Conservation (phyloP, 208 protist species). For the Leishmania tarentolae region DNA sequence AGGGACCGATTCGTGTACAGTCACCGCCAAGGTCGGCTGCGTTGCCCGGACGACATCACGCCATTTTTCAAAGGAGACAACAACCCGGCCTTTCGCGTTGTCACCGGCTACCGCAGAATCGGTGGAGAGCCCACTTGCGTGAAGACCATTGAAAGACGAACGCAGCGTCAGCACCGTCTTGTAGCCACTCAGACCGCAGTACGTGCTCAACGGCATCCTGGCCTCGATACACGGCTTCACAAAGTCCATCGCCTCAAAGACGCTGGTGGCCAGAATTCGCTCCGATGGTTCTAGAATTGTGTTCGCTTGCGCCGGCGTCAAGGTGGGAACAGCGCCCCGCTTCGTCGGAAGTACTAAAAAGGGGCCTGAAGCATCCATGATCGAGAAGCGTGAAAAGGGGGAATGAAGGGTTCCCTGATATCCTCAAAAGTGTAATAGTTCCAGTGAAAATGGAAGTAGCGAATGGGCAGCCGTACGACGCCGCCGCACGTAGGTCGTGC, state of each 20-base stretch:
- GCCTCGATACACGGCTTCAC: conserved; percentile 41
- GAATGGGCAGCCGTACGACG: background rate
- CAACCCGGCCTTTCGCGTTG: conserved; percentile 66
- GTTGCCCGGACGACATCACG: conserved; percentile 50
- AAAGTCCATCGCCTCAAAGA: conserved; percentile 76
- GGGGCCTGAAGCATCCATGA: conserved; percentile 32
- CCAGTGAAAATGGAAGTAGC: background rate
- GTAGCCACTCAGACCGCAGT: conserved; percentile 68
- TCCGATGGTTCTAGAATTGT: conserved; percentile 63
- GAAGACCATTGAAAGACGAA: conserved; percentile 66
- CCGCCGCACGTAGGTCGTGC: background rate
- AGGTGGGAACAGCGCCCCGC: conserved; percentile 54
- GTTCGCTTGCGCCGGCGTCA: conserved; percentile 70
- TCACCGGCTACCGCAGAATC: conserved; percentile 55
- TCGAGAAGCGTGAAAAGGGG: background rate
- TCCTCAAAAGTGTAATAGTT: background rate
- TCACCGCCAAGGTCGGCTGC: conserved; percentile 50
- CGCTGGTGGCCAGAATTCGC: conserved; percentile 56
- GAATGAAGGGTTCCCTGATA: too few relatives aligned
- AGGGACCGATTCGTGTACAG: conserved; percentile 57
- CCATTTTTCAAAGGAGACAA: conserved; percentile 57
- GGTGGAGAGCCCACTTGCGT: conserved; percentile 56
- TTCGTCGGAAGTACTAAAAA: conserved; percentile 66
- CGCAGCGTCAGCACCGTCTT: conserved; percentile 57
- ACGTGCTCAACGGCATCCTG: conserved; percentile 43